These are phyloP conservation scores for Neonectria ditissima DNA, from an alignment of 2,329 filamentous ascomycete species.

Conservation along the genomic window DNA sequence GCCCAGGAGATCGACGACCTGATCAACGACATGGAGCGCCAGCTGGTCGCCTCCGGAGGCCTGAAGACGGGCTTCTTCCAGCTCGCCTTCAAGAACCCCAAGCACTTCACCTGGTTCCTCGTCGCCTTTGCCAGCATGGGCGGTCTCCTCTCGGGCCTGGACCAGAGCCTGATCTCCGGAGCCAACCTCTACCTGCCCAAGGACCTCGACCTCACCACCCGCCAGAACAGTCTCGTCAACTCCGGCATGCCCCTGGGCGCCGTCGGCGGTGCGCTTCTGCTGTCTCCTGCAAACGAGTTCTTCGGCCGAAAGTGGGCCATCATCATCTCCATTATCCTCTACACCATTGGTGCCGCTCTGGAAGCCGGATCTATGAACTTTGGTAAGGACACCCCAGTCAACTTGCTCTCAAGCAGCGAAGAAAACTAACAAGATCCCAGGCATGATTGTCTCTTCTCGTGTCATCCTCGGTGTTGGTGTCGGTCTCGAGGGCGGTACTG, in stretches of 20 bases:
- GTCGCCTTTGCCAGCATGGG: conserved; percentile 82
- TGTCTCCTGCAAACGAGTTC: conserved; percentile 75
- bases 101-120: conserved; percentile 74
- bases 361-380: conserved; percentile 76
- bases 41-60: conserved; percentile 51
- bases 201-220: conserved; percentile 65
- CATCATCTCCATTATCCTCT: conserved; percentile 75
- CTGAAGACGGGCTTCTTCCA: conserved; percentile 60
- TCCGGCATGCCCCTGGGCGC: conserved; percentile 79
- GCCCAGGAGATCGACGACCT: conserved; percentile 53
- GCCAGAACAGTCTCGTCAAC: conserved; percentile 75
- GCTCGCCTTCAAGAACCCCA: conserved; percentile 68
- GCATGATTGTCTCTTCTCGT: conserved; percentile 76
- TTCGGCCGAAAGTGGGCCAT: conserved; percentile 76
- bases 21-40: conserved; percentile 56
- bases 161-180: conserved; percentile 79
- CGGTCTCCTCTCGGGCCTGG: conserved; percentile 77
- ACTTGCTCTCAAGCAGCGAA: neutral
- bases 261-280: conserved; percentile 75
- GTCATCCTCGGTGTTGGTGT: conserved; percentile 78
- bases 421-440: conserved; percentile 20
- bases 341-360: conserved; percentile 76
- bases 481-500: conserved; percentile 79
- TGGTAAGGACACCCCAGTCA: conserved; percentile 49
- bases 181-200: conserved; percentile 75